Evolutionary conservation across 441 rosid species (phyloP), one percentile per base, ranked within the genome.

Genomic region (Adansonia grandidieri): DNA sequence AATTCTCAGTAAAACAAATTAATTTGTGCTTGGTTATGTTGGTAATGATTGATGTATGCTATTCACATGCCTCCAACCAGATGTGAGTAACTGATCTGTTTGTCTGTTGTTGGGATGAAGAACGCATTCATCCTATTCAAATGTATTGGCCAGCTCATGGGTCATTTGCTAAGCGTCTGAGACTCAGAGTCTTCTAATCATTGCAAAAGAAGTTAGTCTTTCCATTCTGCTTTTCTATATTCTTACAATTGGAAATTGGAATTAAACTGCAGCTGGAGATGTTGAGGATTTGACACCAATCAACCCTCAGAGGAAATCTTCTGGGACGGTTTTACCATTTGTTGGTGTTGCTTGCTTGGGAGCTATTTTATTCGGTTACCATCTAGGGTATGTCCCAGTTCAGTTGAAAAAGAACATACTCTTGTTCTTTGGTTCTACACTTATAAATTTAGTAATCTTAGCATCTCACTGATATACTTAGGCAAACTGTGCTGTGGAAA

Each of bases 301-400:
- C 42, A 87, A 83, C 80, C 88, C 87, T 58, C 84, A 79, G 56
- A 83, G 62, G 15, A 84, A 83, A 79, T 88, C 92, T 81, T 85
- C 92, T 4, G 98, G 98, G 56, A 87, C 86, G 0, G 98, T 96
- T 77, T 85, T 94, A 75, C 98, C 99, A 3, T 93, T 84, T 80
- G 98, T 96, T 53, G 98, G 91, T 20, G 91, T 96, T 86, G 98
- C 99, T 82, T 93, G 98, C 84, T 89, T 96, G 74, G 99, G 98
- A 79, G 98, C 99, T 84, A 89, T 89, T 68, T 79, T 93, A 81
- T 94, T 96, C 84, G 99, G 99, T 79, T 96, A 96, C 82, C 99
- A 96, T 87, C 90, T 94, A n/a, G 98, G 91, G 99, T 93, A 89
- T 76, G 87, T 73, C 58, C 72, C 19, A 28, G 9, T 69, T 75